phyloP scores from a whole-genome alignment of 2,329 filamentous ascomycete genomes.

The Fusarium stilboides region DNA sequence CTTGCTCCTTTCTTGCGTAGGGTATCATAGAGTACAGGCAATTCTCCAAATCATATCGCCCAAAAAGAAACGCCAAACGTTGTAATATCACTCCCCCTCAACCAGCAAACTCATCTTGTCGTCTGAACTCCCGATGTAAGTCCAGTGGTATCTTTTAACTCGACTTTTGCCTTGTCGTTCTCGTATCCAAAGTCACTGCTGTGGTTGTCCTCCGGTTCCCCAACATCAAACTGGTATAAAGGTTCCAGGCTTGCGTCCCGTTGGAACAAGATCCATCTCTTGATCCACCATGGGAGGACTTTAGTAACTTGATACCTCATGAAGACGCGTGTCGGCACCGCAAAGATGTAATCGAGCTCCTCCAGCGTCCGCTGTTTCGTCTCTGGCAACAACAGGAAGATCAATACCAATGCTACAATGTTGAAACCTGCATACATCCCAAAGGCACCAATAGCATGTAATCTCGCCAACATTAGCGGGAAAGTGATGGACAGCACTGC shows the following conservation, averaged over 20 bases:
- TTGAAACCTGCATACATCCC: slow-evolving; percentile 71
- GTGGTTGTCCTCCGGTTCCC: slow-evolving; percentile 52
- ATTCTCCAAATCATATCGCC: slow-evolving; percentile 28
- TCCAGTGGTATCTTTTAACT: slow-evolving; percentile 57
- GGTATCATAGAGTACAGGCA: slow-evolving; percentile 47
- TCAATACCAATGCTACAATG: slow-evolving; percentile 67
- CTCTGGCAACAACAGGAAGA: slow-evolving; percentile 71
- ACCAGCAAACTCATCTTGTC: slow-evolving; percentile 18
- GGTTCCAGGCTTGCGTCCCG: slow-evolving; percentile 60
- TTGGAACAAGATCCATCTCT: slow-evolving; percentile 68
- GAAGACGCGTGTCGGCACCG: slow-evolving; percentile 71
- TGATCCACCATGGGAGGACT: slow-evolving; percentile 73
- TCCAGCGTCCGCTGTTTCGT: slow-evolving; percentile 70
- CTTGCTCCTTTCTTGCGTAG: slow-evolving; percentile 40
- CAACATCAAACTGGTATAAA: slow-evolving; percentile 60
- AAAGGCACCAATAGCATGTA: slow-evolving; percentile 66
- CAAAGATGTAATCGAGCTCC: slow-evolving; percentile 73
- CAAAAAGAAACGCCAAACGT: slow-evolving; percentile 34
- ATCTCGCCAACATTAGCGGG: slow-evolving; percentile 66
- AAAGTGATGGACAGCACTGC: slow-evolving; percentile 75
- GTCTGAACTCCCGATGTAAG: slow-evolving; percentile 47
- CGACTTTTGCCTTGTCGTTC: slow-evolving; percentile 58
- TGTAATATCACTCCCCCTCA: slow-evolving; percentile 15
- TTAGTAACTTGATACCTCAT: slow-evolving; percentile 70
- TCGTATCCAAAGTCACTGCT: slow-evolving; percentile 53